A percentile compares a stretch with the other conserved stretches of the same genome.
Conservation (phyloP, 1,284 basidiomycete genomes). For the Ceratobasidium sp. region DNA sequence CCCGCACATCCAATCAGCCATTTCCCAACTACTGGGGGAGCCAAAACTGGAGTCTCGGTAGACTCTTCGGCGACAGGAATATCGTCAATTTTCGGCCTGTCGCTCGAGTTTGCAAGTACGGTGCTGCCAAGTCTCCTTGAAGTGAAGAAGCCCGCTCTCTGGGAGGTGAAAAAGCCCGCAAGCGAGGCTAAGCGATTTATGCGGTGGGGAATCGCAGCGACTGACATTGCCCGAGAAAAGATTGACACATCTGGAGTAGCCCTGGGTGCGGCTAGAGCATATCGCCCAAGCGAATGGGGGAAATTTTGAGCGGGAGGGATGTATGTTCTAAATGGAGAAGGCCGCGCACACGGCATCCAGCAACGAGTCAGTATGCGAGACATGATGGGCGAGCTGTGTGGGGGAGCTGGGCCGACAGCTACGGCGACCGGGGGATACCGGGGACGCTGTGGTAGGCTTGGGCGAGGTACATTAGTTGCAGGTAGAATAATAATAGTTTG, state of each 20-base stretch:
- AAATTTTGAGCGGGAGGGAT: background rate
- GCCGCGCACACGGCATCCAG: conserved; percentile 9
- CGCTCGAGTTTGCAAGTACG: background rate
- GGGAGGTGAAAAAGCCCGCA: conserved; percentile 34
- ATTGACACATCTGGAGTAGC: conserved; percentile 4
- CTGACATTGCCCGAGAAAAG: conserved; percentile 32
- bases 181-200: conserved; percentile 16
- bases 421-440: conserved; percentile 3
- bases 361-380: conserved; percentile 33
- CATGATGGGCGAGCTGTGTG: conserved; percentile 23
- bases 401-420: conserved; percentile 8
- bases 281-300: conserved; percentile 21
- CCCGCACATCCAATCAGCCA: conserved; percentile 89
- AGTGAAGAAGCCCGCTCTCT: conserved; percentile 26
- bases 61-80: conserved; percentile 4
- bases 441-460: background rate
- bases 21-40: conserved; percentile 78
- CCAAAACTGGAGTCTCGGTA: conserved; percentile 16
- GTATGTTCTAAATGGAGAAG: conserved; percentile 1
- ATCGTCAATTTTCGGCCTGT: conserved; percentile 9
- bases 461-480: background rate
- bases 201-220: conserved; percentile 16
- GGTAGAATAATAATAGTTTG: background rate
- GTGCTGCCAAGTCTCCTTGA: conserved; percentile 30
- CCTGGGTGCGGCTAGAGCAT: background rate